Conservation (phyloP, 2,329 filamentous ascomycete genomes). For the Penicillium janthinellum region DNA sequence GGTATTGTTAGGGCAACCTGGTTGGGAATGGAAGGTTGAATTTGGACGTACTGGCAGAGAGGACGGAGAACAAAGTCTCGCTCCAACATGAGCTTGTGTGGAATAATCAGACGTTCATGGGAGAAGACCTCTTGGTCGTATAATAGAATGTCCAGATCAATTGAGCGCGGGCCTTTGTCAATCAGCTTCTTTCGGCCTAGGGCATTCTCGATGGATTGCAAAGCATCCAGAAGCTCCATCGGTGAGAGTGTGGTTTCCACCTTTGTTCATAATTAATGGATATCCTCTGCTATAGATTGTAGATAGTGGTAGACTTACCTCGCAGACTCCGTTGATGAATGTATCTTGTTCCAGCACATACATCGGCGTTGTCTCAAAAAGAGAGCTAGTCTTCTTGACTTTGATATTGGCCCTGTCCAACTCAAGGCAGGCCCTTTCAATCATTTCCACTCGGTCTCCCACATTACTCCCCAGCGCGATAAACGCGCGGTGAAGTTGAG, state of each 20-base stretch:
- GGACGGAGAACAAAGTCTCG: constrained; percentile 92
- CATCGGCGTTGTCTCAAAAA: constrained; percentile 97
- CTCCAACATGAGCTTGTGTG: constrained; percentile 82
- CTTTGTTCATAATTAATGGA: constrained; percentile 49
- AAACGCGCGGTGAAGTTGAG: constrained; percentile 58
- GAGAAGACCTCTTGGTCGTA: constrained; percentile 70
- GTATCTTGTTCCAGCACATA: constrained; percentile 86
- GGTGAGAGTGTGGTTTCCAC: constrained; percentile 78
- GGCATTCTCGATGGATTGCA: constrained; percentile 79
- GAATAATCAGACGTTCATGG: constrained; percentile 75
- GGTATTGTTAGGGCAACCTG: constrained; percentile 4
- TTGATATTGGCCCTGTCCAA: constrained; percentile 74
- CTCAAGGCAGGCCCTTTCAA: constrained; percentile 77
- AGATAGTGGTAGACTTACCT: constrained; percentile 59
- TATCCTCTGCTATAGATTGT: too few relatives aligned
- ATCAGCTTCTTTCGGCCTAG: constrained; percentile 82
- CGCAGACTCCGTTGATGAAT: constrained; percentile 90
- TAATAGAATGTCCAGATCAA: constrained; percentile 89
- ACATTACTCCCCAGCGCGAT: constrained; percentile 92
- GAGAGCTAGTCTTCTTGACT: constrained; percentile 76
- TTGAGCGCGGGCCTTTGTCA: constrained; percentile 91
- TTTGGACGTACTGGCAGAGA: constrained; percentile 56
- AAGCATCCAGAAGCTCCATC: constrained; percentile 71
- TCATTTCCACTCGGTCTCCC: constrained; percentile 79
- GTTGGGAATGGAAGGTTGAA: neutral